phyloP scores from a whole-genome alignment of 2,329 filamentous ascomycete species.

The Fusarium sp. region DNA sequence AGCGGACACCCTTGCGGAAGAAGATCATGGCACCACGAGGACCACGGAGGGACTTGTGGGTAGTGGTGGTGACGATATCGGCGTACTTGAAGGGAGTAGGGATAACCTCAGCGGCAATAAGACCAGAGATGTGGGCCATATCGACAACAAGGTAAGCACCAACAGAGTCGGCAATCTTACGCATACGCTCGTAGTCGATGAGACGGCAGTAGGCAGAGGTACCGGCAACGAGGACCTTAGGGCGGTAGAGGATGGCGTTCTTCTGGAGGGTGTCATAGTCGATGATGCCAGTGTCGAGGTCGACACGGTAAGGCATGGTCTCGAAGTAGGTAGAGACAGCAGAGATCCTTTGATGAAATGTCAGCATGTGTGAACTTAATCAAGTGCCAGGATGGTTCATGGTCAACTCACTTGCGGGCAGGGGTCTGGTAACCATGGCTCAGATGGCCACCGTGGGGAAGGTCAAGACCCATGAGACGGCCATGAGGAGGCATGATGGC shows the following conservation, averaged over 20 bases:
- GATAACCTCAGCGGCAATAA: conserved; percentile 93
- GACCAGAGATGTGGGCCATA: conserved; percentile 98
- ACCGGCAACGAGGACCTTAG: conserved; percentile 95
- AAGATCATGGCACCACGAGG: conserved; percentile 99
- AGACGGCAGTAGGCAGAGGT: conserved; percentile 98
- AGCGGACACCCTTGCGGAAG: conserved; percentile 96
- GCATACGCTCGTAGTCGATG: conserved; percentile 97
- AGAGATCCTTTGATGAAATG: conserved; percentile 74
- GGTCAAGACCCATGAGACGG: conserved; percentile 94
- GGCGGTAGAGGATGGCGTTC: conserved; percentile 90
- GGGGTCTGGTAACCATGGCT: conserved; percentile 98
- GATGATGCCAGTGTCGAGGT: conserved; percentile 92
- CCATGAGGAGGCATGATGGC: conserved; percentile 96
- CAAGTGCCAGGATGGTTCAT: neutral
- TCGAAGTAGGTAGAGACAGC: conserved; percentile 99
- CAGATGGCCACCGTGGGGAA: conserved; percentile 94
- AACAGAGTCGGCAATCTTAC: conserved; percentile 92
- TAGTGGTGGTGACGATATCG: conserved; percentile 97
- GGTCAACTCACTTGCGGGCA: conserved; percentile 78
- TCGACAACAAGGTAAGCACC: conserved; percentile 96
- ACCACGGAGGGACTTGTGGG: conserved; percentile 98
- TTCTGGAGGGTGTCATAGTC: conserved; percentile 95
- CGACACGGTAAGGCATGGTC: conserved; percentile 95
- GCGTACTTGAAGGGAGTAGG: conserved; percentile 92
- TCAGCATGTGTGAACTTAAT: conserved; percentile 14